Percentiles rank a stretch among this genome's conserved stretches.
These are phyloP conservation scores for Monosporozyma yasuniensis DNA, from an alignment of 805 yeast genomes.

Conservation along the genomic window DNA sequence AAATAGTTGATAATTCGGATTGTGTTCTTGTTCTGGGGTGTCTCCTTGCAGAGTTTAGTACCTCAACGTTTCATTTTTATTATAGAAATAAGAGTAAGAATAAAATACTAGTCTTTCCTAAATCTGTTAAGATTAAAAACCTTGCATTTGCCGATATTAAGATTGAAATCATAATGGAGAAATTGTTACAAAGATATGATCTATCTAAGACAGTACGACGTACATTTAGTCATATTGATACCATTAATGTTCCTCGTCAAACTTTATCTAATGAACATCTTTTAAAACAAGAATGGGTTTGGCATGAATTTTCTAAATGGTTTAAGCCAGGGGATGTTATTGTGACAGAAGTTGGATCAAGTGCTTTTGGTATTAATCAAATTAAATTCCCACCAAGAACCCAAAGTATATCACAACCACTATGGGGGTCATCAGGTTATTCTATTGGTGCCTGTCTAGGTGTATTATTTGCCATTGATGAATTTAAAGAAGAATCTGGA, in stretches of 20 bases:
- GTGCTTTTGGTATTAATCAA: slow-evolving; percentile 53
- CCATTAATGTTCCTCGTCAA: slow-evolving; percentile 23
- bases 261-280: slow-evolving; percentile 12
- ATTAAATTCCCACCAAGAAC: slow-evolving; percentile 44
- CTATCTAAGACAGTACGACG: slow-evolving; percentile 14
- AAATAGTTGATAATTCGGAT: slow-evolving; percentile 61
- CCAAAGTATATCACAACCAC: slow-evolving; percentile 48
- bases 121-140: slow-evolving; percentile 50
- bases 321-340: slow-evolving; percentile 49
- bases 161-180: slow-evolving; percentile 38
- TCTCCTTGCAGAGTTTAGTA: slow-evolving; percentile 70
- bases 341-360: slow-evolving; percentile 58
- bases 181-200: slow-evolving; percentile 25
- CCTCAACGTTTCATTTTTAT: slow-evolving; percentile 67
- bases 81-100: slow-evolving; percentile 46
- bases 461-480: slow-evolving; percentile 50
- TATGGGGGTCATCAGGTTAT: slow-evolving; percentile 62
- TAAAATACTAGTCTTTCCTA: slow-evolving; percentile 59
- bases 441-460: slow-evolving; percentile 58
- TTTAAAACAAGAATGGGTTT: slow-evolving; percentile 38
- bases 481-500: slow-evolving; percentile 15
- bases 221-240: slow-evolving; percentile 6
- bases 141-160: slow-evolving; percentile 54
- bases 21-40: slow-evolving; percentile 67
- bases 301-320: slow-evolving; percentile 45